Conservation (phyloP, 2,329 filamentous ascomycete species). For the Parafenestella ontariensis region DNA sequence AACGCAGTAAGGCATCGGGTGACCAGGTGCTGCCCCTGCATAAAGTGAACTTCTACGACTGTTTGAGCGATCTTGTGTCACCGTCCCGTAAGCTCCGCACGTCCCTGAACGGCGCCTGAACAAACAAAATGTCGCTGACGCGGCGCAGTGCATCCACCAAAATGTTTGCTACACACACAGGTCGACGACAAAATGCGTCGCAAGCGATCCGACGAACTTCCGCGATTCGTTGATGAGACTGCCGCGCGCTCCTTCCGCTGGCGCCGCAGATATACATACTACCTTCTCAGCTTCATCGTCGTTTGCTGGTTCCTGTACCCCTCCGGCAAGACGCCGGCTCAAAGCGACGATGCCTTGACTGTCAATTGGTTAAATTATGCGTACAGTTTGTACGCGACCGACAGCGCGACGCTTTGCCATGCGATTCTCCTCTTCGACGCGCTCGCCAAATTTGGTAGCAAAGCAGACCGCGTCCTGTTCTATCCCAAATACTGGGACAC, state of each 20-base stretch:
- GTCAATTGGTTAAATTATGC: slow-evolving; percentile 52
- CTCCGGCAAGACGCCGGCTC: slow-evolving; percentile 7
- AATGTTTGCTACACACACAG: slow-evolving; percentile 11
- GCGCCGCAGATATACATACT: slow-evolving; percentile 40
- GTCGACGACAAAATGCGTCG: slow-evolving; percentile 38
- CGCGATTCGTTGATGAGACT: slow-evolving; percentile 32
- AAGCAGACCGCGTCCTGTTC: slow-evolving; percentile 55
- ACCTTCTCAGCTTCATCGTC: slow-evolving; percentile 34
- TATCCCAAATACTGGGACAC: slow-evolving; percentile 53
- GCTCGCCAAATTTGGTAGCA: slow-evolving; percentile 51
- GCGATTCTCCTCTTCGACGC: slow-evolving; percentile 55
- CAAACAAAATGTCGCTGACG: not conserved
- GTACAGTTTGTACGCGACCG: slow-evolving; percentile 54
- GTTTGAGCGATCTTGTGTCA: slow-evolving; percentile 2
- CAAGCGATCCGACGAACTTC: slow-evolving; percentile 45
- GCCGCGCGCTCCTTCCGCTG: slow-evolving; percentile 23
- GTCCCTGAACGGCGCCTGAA: slow-evolving; percentile 9
- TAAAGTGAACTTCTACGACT: not conserved
- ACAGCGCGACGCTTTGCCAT: slow-evolving; percentile 53
- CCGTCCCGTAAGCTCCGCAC: slow-evolving; percentile 25
- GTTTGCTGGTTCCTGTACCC: slow-evolving; percentile 39
- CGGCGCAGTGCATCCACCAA: not conserved
- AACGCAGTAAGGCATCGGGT: no score
- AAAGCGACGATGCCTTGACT: slow-evolving; percentile 10
- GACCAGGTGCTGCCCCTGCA: no score